These are phyloP conservation scores for Tolypocladium amazonense DNA, from an alignment of 2,329 filamentous ascomycete genomes.

Conservation along the genomic window DNA sequence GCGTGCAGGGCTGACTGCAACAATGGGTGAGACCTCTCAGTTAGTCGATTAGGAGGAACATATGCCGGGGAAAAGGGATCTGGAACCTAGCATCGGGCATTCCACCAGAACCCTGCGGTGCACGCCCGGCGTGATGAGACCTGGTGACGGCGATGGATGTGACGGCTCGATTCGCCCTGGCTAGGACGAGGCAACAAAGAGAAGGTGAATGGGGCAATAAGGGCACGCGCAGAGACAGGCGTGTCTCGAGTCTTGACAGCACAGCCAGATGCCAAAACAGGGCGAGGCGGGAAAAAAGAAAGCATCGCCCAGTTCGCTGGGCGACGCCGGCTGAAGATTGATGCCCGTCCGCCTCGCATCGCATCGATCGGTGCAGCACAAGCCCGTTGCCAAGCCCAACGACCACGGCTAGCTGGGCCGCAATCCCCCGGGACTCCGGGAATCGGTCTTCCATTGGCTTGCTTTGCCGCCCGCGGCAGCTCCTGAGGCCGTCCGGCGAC, in stretches of 20 bases:
- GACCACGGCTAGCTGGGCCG: background rate
- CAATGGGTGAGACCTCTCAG: background rate
- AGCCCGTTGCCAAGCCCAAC: background rate
- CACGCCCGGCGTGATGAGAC: background rate
- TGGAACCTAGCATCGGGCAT: background rate
- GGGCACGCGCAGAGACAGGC: background rate
- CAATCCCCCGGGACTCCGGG: background rate
- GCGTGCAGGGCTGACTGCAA: background rate
- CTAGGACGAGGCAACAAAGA: background rate
- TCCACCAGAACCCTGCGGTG: background rate
- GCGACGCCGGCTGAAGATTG: background rate
- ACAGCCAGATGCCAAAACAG: background rate
- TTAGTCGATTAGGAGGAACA: background rate
- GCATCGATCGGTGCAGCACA: background rate
- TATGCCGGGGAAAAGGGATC: background rate
- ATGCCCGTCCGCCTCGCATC: background rate
- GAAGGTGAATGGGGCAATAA: background rate
- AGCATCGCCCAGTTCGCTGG: background rate
- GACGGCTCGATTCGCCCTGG: background rate
- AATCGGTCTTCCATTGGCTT: background rate
- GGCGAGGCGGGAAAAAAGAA: background rate
- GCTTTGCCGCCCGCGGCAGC: background rate
- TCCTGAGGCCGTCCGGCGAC: background rate
- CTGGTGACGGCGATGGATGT: background rate
- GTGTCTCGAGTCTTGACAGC: background rate